Percentiles rank a stretch among this genome's conserved stretches.
phyloP scores from a whole-genome alignment of 1,284 basidiomycete genomes.

The Ceratobasidium theobromae region DNA sequence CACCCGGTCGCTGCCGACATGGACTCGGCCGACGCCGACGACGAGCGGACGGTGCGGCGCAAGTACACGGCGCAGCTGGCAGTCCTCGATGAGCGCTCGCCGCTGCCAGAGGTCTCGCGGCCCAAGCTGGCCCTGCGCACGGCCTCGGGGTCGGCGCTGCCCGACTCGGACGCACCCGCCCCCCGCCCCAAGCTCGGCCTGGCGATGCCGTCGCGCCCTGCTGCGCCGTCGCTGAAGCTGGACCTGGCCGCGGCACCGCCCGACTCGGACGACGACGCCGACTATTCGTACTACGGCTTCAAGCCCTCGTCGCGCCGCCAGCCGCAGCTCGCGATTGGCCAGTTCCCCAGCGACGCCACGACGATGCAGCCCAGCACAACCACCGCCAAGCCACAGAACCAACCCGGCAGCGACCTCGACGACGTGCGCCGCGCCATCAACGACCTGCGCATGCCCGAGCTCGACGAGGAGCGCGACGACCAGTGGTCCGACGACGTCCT shows the following conservation, averaged over 20 bases:
- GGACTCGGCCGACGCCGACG: slow-evolving; percentile 22
- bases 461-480: slow-evolving; percentile 32
- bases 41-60: background rate
- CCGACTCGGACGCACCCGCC: slow-evolving; percentile 22
- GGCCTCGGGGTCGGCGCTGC: slow-evolving; percentile 9
- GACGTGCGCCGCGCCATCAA: slow-evolving; percentile 24
- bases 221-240: slow-evolving; percentile 1
- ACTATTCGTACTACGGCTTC: slow-evolving; percentile 16
- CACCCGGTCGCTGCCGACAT: background rate
- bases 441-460: slow-evolving; percentile 18
- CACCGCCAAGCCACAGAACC: background rate
- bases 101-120: background rate
- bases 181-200: slow-evolving; percentile 12
- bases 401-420: background rate
- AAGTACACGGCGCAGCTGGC: background rate
- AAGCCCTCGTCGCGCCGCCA: background rate
- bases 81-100: background rate
- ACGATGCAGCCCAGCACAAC: slow-evolving; percentile 12
- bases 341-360: slow-evolving; percentile 16
- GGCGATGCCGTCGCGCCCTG: slow-evolving; percentile 11
- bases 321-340: background rate
- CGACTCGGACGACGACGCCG: slow-evolving; percentile 16
- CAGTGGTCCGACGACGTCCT: slow-evolving; percentile 70
- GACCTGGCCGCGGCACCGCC: background rate
- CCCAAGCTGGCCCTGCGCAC: slow-evolving; percentile 13